Evolutionary conservation across 148 eudicot species (phyloP).

Genomic region (Rhododendron griersonianum): DNA sequence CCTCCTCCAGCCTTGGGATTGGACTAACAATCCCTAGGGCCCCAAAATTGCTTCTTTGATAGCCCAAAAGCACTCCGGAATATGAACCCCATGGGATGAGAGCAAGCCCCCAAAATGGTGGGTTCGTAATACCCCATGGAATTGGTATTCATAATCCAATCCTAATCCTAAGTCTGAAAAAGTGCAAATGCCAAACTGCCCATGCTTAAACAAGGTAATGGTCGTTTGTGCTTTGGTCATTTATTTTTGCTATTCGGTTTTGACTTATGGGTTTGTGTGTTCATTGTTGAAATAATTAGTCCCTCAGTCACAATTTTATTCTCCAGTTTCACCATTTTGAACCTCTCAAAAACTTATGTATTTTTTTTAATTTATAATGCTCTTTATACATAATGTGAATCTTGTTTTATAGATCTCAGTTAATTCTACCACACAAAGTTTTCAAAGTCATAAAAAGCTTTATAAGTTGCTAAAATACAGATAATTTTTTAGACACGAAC

Average conservation of each 20-base stretch:
- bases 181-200: background rate
- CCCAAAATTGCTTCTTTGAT: background rate
- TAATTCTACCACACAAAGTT: no score
- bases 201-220: background rate
- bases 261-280: background rate
- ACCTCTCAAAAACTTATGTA: background rate
- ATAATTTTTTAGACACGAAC: no score
- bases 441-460: no score
- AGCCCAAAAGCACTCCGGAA: background rate
- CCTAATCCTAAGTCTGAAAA: background rate
- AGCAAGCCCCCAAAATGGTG: background rate
- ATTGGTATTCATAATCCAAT: background rate
- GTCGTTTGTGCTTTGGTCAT: background rate
- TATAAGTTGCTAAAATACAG: no score
- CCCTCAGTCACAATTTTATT: background rate
- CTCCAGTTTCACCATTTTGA: background rate
- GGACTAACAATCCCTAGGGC: background rate
- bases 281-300: background rate
- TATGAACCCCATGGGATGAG: background rate
- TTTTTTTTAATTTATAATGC: no score
- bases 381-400: no score
- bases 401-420: no score
- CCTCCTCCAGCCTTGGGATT: background rate
- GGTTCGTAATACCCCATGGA: background rate
- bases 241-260: background rate